Evolutionary conservation across 2,329 filamentous ascomycete species (phyloP), one percentile per base, ranked within the genome.

Genomic region (Ophiostoma quercus): DNA sequence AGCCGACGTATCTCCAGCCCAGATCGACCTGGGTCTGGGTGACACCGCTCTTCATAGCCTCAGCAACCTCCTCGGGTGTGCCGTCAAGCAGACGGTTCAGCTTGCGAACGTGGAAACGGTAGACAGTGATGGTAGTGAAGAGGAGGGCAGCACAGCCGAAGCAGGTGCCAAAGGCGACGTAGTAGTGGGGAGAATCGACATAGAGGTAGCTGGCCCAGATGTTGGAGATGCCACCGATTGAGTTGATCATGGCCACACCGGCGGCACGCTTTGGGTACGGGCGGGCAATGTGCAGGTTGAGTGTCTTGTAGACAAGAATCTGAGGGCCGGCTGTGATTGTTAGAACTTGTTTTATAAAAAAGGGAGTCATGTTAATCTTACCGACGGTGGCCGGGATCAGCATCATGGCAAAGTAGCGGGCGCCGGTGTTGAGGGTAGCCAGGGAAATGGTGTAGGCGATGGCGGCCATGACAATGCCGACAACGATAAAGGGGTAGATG

Each of bases 361-460:
- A 25, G 7, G 51, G 51, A 22, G 43, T 16, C 7, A 5, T 16
- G 25, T 25, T 6, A 16, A 12, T 32, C 57, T 29, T 62, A 62
- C 57, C 79, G 1, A 77, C 80, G 6, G 78, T 75, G 68, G 78
- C 79, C 0, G 78, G 79, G 16, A 82, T 71, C 9, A 81, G 76
- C 75, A 81, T 79, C 78, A 81, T 80, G 66, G 79, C 74, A 71
- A 82, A 81, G 70, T 82, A 82, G 0, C 80, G 79, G 0, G 79
- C 79, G 1, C 77, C 79, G 3, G 78, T 72, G 68, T 80, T 80
- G 8, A 76, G 69, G 2, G 78, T 80, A 0, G 77, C 71, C 72
- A 80, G 76, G 0, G 77, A 74, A 34, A 81, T 80, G 65, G 80
- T 77, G 69, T 80, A 80, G 74, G 78, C 78, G 47, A 72, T 39